Evolutionary conservation across 2,329 filamentous ascomycete genomes (phyloP).

Genomic region (Microdochium nivale): DNA sequence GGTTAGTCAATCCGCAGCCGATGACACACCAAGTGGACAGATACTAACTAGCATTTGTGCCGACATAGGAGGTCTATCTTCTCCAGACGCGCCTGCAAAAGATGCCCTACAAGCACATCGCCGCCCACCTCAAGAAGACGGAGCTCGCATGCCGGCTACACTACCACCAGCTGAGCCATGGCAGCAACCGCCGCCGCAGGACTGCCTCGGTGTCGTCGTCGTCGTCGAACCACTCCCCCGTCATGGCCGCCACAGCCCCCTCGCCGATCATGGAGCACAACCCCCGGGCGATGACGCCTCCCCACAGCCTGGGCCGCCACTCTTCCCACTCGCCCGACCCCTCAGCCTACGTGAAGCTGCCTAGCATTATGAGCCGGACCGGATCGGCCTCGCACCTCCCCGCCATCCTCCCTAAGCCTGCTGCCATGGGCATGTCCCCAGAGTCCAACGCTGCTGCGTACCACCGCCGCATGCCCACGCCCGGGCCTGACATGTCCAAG

Average conservation of each 20-base stretch:
- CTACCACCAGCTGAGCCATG: conserved; percentile 78
- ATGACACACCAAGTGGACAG: neutral
- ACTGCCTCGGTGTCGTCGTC: conserved; percentile 62
- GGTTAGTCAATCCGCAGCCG: conserved; percentile 37
- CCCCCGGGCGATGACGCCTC: conserved; percentile 40
- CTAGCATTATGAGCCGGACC: conserved; percentile 39
- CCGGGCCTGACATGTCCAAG: conserved; percentile 29
- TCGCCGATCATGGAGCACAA: conserved; percentile 42
- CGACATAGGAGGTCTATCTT: conserved; percentile 65
- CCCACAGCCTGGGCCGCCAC: conserved; percentile 34
- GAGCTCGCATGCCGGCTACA: conserved; percentile 81
- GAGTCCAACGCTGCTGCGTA: conserved; percentile 22
- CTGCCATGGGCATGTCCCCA: conserved; percentile 35
- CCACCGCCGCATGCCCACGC: conserved; percentile 27
- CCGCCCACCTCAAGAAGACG: conserved; percentile 76
- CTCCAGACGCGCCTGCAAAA: conserved; percentile 78
- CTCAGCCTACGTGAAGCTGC: conserved; percentile 38
- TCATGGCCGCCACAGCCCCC: conserved; percentile 35
- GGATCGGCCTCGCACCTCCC: conserved; percentile 42
- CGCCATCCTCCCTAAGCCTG: conserved; percentile 59
- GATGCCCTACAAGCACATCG: conserved; percentile 88
- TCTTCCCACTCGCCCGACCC: conserved; percentile 32
- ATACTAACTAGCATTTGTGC: conserved; percentile 6
- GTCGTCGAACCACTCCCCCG: conserved; percentile 45
- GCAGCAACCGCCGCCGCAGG: conserved; percentile 71